Evolutionary conservation across 2,329 filamentous ascomycete genomes (phyloP), one percentile per base, ranked within the genome.

Genomic region (Talaromyces funiculosus): DNA sequence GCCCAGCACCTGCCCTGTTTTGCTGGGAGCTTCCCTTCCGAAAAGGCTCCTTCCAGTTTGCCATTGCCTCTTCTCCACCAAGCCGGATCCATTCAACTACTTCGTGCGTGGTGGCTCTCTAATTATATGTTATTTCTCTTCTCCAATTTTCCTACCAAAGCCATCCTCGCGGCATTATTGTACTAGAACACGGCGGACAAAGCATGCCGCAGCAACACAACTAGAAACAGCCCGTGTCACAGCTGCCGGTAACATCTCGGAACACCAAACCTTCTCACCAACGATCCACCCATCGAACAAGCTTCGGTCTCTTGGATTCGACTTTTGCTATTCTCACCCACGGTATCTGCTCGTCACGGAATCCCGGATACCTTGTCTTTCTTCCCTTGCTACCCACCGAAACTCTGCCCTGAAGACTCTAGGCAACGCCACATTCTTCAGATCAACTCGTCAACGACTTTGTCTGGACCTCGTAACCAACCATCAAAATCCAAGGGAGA

Each of bases 371-470:
- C 47, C 26, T 29, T 20, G n/a, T n/a, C 3, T 18, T 12, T 57
- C 29, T 35, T 38, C 33, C 9, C 20, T 10, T 38, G 18, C 31
- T 45, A 29, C 24, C 45, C 45, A 57, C 57, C 47, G 45, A 43
- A 51, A 59, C 24, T 53, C 57, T 59, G 14, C 57, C 37, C 26
- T 31, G 45, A 29, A 42, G 6, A 20, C 24, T 47, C 43, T 59
- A 43, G 47, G 47, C 35, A 59, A 33, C 47, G 24, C 35, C 7
- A 14, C 51, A 22, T 24, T 20, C 22, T 22, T 14, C 37, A 22
- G 51, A 37, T 59, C 57, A 40, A 59, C 57, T 60, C 49, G 57
- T 60, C 57, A 60, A 60, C 57, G 57, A 60, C 49, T 60, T 29
- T 37, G 37, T 33, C 38, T 45, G 26, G 38, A 43, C 57, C 35